Conservation (phyloP, 1,139 yeast genomes). For the Schizosaccharomyces versatilis region DNA sequence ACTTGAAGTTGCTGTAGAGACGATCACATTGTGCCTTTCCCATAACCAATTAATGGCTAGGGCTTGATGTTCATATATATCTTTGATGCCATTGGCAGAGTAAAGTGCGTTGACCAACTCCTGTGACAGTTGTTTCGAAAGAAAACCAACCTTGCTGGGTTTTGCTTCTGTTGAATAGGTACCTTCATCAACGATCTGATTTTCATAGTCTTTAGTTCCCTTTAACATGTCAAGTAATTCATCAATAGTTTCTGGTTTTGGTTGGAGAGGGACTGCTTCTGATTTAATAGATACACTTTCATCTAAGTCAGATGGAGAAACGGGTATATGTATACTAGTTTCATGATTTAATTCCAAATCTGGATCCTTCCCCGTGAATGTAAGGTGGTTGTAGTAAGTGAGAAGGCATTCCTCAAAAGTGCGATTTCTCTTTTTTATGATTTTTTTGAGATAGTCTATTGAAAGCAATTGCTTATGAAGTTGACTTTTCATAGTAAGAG, state of each 20-base stretch:
- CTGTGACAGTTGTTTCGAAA: conserved; percentile 20
- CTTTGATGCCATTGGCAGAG: conserved; percentile 25
- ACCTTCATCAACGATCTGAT: conserved; percentile 33
- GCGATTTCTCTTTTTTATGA: background rate
- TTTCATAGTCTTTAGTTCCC: conserved; percentile 15
- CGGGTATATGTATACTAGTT: too few relatives aligned
- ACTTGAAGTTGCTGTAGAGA: conserved; percentile 83
- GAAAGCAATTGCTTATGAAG: background rate
- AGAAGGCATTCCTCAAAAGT: background rate
- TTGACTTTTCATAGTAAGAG: background rate
- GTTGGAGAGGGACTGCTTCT: too few relatives aligned
- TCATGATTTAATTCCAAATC: too few relatives aligned
- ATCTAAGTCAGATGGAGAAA: too few relatives aligned
- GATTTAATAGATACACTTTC: too few relatives aligned
- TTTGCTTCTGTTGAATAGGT: background rate
- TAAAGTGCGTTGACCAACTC: conserved; percentile 31
- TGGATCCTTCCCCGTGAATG: too few relatives aligned
- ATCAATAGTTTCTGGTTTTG: too few relatives aligned
- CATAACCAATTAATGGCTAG: conserved; percentile 42
- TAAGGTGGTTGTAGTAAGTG: too few relatives aligned
- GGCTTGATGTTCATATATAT: conserved; percentile 61
- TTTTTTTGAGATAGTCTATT: background rate
- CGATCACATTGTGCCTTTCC: conserved; percentile 42
- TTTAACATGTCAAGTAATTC: too few relatives aligned
- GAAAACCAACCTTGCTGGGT: conserved; percentile 4